phyloP scores from a whole-genome alignment of 139 green algal genomes.

The Astrephomene gubernaculifera region DNA sequence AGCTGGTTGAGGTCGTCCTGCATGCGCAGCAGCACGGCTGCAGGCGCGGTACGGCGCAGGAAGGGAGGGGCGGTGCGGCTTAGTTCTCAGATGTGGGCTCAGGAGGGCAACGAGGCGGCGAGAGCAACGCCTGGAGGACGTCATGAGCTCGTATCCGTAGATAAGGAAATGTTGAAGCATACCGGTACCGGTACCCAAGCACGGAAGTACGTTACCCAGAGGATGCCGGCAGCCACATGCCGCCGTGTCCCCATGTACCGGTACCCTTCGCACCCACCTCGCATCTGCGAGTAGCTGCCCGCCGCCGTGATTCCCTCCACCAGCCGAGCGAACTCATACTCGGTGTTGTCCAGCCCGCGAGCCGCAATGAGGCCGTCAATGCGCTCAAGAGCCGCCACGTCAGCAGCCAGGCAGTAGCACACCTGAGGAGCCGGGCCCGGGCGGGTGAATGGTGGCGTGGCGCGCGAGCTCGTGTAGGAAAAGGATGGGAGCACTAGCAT shows the following conservation, averaged over 20 bases:
- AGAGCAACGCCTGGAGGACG: too few relatives aligned
- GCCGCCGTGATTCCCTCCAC: constrained; percentile 62
- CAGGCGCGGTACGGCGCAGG: neutral
- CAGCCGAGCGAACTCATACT: constrained; percentile 78
- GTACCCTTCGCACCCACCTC: too few relatives aligned
- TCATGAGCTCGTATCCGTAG: too few relatives aligned
- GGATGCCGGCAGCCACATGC: too few relatives aligned
- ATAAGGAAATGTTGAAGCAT: too few relatives aligned
- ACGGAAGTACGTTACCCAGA: too few relatives aligned
- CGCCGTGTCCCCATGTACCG: too few relatives aligned
- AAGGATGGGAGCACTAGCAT: neutral
- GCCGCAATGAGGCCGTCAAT: constrained; percentile 31
- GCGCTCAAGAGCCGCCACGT: neutral
- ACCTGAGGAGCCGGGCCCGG: neutral
- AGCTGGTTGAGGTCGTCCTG: constrained; percentile 74
- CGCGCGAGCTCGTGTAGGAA: neutral
- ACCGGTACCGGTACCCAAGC: too few relatives aligned
- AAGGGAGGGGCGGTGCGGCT: neutral
- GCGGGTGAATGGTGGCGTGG: neutral
- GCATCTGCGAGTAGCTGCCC: constrained; percentile 46
- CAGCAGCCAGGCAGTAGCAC: constrained; percentile 32
- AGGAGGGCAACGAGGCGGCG: too few relatives aligned
- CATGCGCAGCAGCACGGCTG: constrained; percentile 56
- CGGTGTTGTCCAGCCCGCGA: constrained; percentile 67
- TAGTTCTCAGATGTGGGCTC: neutral